Evolutionary conservation across 106 monocot genomes (phyloP), one percentile per base, ranked within the genome.

Genomic region (Dendrobium officinale): DNA sequence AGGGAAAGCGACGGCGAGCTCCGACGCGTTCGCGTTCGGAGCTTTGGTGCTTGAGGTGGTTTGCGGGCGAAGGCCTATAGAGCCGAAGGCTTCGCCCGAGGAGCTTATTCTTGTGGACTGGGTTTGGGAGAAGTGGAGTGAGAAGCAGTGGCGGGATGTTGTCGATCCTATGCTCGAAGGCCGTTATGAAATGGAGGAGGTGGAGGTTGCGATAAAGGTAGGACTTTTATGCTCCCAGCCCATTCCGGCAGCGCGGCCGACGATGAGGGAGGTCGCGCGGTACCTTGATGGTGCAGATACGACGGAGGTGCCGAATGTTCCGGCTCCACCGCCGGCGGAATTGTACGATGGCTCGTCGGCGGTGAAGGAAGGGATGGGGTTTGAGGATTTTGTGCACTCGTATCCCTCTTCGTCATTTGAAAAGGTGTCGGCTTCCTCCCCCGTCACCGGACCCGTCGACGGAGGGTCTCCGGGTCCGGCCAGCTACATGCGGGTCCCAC

Each of bases 1-100:
- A 0, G 95, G 95, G 24, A 88, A 82, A 75, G 85, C 92, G 6
- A 92, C 92, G 13, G 86, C 85, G 3, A 33, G 80, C 29, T 84
- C 90, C 18, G 95, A 95, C 82, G 95, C 92, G 74, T 95, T 86
- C 78, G 92, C 95, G 4, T 95, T 89, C 70, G 95, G 95, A 2
- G 95, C 95, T 8, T 72, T 92, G 78, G 81, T 83, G 41, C 86
- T 92, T 20, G 95, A 95, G 78, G 90, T 89, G 43, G 95, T 89
- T 18, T 88, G 87, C 72, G 95, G 92, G n/a, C 56, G 92, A 43
- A 72, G 92, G 79, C 95, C 95, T 13, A 87, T 95, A 55, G 92
- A 92, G 84, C 90, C 87, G 33, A 90, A 90, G 80, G 88, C 90
- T 51, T 0, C 17, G 68, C 80, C 89, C 54, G 90, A 90, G 78